Percentiles rank a stretch among this genome's conserved stretches.
phyloP scores from a whole-genome alignment of 163 green algal species.

The Chloroidium sp. region DNA sequence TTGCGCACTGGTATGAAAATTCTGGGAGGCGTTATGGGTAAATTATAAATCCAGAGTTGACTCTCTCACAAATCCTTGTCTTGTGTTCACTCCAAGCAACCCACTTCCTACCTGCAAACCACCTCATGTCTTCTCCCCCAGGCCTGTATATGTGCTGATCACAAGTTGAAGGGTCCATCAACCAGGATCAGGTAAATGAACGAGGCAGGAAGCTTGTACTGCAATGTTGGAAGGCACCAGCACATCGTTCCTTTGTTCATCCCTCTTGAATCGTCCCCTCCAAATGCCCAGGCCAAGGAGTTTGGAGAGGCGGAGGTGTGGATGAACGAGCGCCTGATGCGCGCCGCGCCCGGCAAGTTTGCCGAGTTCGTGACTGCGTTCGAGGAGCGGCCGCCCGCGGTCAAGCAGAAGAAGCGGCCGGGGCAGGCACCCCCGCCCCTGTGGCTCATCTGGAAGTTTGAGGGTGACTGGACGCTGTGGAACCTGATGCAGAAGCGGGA shows the following conservation, averaged over 20 bases:
- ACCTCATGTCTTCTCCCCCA: too few species aligned
- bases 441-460: constrained; percentile 66
- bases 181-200: too few species aligned
- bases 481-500: constrained; percentile 67
- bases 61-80: too few species aligned
- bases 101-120: not conserved
- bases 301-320: constrained; percentile 90
- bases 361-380: constrained; percentile 80
- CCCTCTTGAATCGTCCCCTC: not conserved
- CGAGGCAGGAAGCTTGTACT: too few species aligned
- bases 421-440: constrained; percentile 42
- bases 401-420: constrained; percentile 27
- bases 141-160: too few species aligned
- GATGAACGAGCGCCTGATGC: constrained; percentile 89
- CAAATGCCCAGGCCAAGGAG: constrained; percentile 61
- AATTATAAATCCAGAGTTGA: too few species aligned
- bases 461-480: constrained; percentile 75
- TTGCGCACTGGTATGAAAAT: too few species aligned
- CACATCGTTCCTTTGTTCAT: too few species aligned
- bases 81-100: not conserved
- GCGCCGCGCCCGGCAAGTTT: constrained; percentile 35
- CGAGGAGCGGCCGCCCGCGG: constrained; percentile 29
- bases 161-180: too few species aligned
- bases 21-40: too few species aligned
- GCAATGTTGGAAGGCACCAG: too few species aligned